Base-by-base conservation (phyloP, 164 flowering plant genomes). In the Vitis riparia region DNA sequence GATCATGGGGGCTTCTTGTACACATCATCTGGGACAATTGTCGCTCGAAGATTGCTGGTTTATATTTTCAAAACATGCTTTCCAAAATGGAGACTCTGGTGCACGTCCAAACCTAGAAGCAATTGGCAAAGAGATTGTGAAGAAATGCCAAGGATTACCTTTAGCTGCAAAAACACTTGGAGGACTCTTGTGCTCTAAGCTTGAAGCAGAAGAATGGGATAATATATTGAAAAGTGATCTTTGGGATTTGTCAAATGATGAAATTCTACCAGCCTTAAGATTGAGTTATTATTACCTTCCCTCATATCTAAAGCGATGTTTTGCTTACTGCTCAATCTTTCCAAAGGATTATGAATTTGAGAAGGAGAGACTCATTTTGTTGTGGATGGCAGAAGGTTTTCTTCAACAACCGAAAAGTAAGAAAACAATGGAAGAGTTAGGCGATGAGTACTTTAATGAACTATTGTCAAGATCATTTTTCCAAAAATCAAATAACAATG, bases 301-400 rank as follows among this genome's bases (percentile, higher is more conserved):
- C 27, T 23, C 27, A 23, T 23, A 23, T 23, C 27, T 23, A 23
- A 23, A 23, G 27, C 27, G 27, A 23, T 23, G 27, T 23, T 23
- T 23, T 23, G 27, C 27, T 23, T 23, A 23, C 27, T 23, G 27
- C 27, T 23, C 27, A 2, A 23, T 23, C 27, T 23, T 23, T 23
- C 27, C 27, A 1, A 23, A 23, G 27, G 27, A 23, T 23, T 23
- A 23, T 23, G 27, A 62, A 23, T 17, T 59, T 27, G 32, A 23
- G 5, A 27, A 59, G 32, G 62, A 59, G 32, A 30, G 23, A 9
- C 23, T 59, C 17, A 23, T 59, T 23, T 59, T n/a, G 32, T 8
- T 59, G 32, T 59, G 62, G 62, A 59, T 59, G 62, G 62, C 62
- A 17, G 62, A 59, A 59, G 62, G 62, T 5, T 59, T 59, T 59